A percentile compares a stretch with the other conserved stretches of the same genome.
Evolutionary conservation across 2,329 filamentous ascomycete species (phyloP).

Genomic region (Fusarium bactridioides): DNA sequence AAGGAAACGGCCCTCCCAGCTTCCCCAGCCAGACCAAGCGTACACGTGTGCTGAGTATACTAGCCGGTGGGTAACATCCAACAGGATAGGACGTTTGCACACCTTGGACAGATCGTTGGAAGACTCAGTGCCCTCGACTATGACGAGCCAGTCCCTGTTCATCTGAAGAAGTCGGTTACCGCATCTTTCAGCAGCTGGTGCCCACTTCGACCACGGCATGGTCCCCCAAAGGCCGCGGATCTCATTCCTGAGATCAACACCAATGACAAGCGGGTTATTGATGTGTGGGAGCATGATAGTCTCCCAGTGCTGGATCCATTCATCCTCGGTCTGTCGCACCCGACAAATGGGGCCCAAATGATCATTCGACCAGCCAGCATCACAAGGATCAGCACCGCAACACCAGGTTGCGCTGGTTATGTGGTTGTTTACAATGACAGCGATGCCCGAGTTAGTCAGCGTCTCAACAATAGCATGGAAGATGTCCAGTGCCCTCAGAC

Average conservation of each 20-base stretch:
- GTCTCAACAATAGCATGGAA: constrained; percentile 65
- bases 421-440: constrained; percentile 75
- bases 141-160: constrained; percentile 70
- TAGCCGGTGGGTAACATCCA: constrained; percentile 62
- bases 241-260: constrained; percentile 73
- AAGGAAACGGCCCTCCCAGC: constrained; percentile 65
- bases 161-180: constrained; percentile 67
- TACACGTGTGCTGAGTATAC: constrained; percentile 77
- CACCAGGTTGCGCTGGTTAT: constrained; percentile 75
- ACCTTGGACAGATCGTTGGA: constrained; percentile 70
- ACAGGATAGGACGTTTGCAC: constrained; percentile 61
- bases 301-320: constrained; percentile 74
- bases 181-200: constrained; percentile 68
- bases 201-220: constrained; percentile 72
- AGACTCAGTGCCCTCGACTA: constrained; percentile 73
- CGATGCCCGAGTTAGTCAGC: constrained; percentile 68
- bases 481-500: constrained; percentile 66
- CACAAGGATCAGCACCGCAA: constrained; percentile 73
- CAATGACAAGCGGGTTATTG: constrained; percentile 68
- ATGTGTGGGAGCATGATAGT: constrained; percentile 67
- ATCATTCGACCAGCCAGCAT: constrained; percentile 72
- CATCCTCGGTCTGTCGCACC: constrained; percentile 68
- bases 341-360: constrained; percentile 67
- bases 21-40: constrained; percentile 75
- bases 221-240: constrained; percentile 74